phyloP scores from a whole-genome alignment of 495 filamentous ascomycete genomes.

The Polyplosphaeria fusca region DNA sequence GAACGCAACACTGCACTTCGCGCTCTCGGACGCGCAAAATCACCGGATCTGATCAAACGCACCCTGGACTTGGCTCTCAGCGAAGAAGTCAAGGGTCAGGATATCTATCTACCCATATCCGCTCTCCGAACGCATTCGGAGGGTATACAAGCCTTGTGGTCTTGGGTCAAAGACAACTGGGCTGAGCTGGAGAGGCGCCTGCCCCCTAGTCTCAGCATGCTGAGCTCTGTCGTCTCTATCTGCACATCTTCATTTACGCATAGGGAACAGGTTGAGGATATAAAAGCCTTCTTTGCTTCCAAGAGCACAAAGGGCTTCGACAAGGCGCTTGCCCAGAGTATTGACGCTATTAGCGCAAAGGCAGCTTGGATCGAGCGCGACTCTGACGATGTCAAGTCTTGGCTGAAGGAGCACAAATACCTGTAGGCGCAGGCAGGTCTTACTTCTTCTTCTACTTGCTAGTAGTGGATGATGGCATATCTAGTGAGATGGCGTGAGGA shows the following conservation, averaged over 20 bases:
- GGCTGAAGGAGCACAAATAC: slow-evolving; percentile 59
- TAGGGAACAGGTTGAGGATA: slow-evolving; percentile 66
- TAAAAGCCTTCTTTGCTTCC: slow-evolving; percentile 75
- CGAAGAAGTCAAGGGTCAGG: slow-evolving; percentile 89
- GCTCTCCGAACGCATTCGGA: slow-evolving; percentile 73
- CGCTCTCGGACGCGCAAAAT: slow-evolving; percentile 73
- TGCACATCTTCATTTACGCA: slow-evolving; percentile 79
- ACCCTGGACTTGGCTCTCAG: slow-evolving; percentile 73
- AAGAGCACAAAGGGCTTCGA: slow-evolving; percentile 74
- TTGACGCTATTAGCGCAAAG: slow-evolving; percentile 60
- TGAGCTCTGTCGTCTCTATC: slow-evolving; percentile 79
- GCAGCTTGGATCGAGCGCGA: slow-evolving; percentile 62
- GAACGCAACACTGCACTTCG: slow-evolving; percentile 96
- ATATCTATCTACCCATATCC: slow-evolving; percentile 83
- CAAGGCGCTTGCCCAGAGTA: slow-evolving; percentile 59
- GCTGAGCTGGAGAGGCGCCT: slow-evolving; percentile 71
- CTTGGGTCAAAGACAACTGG: slow-evolving; percentile 86
- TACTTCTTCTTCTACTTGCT: neutral
- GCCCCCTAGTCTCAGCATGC: slow-evolving; percentile 77
- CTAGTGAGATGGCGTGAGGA: no score
- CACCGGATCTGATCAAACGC: slow-evolving; percentile 73
- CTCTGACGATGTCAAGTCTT: slow-evolving; percentile 56
- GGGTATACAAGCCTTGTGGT: slow-evolving; percentile 78
- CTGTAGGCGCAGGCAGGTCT: slow-evolving; percentile 35
- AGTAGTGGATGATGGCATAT: neutral